Percentiles rank a stretch among this genome's conserved stretches.
phyloP scores from a whole-genome alignment of 306 rosid genomes.

The Pueraria montana region DNA sequence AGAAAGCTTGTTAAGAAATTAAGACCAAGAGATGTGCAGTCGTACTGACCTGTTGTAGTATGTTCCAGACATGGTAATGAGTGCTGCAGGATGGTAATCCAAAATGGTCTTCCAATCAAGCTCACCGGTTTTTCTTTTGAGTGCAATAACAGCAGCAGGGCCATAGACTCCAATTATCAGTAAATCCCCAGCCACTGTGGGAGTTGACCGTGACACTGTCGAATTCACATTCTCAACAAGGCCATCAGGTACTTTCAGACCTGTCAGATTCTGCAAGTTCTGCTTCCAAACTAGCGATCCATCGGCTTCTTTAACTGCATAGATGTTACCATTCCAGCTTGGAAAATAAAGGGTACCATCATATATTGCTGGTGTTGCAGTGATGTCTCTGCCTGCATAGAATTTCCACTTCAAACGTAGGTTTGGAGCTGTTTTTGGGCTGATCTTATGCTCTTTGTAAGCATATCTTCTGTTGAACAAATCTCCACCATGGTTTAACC shows the following conservation, averaged over 20 bases:
- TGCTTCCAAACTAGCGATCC: slow-evolving; percentile 53
- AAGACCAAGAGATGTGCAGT: neutral
- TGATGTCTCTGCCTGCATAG: slow-evolving; percentile 62
- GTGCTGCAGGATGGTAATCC: slow-evolving; percentile 48
- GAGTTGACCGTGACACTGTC: slow-evolving; percentile 65
- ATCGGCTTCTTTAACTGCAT: slow-evolving; percentile 57
- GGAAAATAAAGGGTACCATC: slow-evolving; percentile 66
- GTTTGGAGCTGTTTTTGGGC: slow-evolving; percentile 48
- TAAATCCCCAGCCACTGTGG: slow-evolving; percentile 56
- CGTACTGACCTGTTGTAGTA: slow-evolving; percentile 57
- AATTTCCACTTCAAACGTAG: slow-evolving; percentile 69
- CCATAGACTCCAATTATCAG: slow-evolving; percentile 57
- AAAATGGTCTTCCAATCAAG: slow-evolving; percentile 61
- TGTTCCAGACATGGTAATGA: slow-evolving; percentile 75
- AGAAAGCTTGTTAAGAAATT: neutral
- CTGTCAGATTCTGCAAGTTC: slow-evolving; percentile 55
- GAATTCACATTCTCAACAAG: slow-evolving; percentile 50
- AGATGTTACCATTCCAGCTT: slow-evolving; percentile 77
- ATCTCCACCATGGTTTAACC: slow-evolving; percentile 80
- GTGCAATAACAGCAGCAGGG: slow-evolving; percentile 65
- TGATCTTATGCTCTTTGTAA: slow-evolving; percentile 62
- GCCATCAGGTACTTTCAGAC: slow-evolving; percentile 58
- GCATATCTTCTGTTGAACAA: slow-evolving; percentile 70
- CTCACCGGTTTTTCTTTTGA: slow-evolving; percentile 57
- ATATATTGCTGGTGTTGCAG: slow-evolving; percentile 69